phyloP scores from a whole-genome alignment of 2,329 filamentous ascomycete species.

The Sporothrix phasma region DNA sequence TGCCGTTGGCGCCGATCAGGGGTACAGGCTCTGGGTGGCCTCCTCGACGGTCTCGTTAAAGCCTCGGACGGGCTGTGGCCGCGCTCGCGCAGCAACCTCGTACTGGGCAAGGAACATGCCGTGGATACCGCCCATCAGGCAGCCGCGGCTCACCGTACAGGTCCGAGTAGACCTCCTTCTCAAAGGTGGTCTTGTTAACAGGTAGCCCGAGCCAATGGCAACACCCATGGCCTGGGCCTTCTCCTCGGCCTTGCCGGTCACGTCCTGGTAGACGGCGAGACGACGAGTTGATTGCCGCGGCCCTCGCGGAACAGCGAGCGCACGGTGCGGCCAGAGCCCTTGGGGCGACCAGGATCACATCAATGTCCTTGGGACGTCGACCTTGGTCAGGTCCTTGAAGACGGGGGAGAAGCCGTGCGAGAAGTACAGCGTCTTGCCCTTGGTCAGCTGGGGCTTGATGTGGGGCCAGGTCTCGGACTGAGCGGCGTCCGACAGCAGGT shows the following conservation, averaged over 20 bases:
- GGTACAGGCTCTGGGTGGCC: slow-evolving; percentile 96
- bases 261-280: slow-evolving; percentile 97
- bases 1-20: slow-evolving; percentile 91
- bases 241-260: slow-evolving; percentile 96
- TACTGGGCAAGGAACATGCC: slow-evolving; percentile 99
- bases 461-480: slow-evolving; percentile 98
- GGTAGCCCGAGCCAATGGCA: slow-evolving; percentile 93
- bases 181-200: slow-evolving; percentile 99
- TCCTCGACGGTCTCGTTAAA: slow-evolving; percentile 99
- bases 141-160: slow-evolving; percentile 99
- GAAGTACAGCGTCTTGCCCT: slow-evolving; percentile 99
- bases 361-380: slow-evolving; percentile 89
- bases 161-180: slow-evolving; percentile 99
- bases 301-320: slow-evolving; percentile 98
- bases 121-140: slow-evolving; percentile 99
- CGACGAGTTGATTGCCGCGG: slow-evolving; percentile 98
- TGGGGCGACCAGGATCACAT: slow-evolving; percentile 98
- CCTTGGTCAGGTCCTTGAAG: slow-evolving; percentile 99
- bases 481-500: slow-evolving; percentile 93
- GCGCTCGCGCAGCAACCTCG: slow-evolving; percentile 97
- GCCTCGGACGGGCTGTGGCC: slow-evolving; percentile 96
- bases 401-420: slow-evolving; percentile 99
- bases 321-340: slow-evolving; percentile 97
- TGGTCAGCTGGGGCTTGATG: slow-evolving; percentile 95
- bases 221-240: slow-evolving; percentile 95